phyloP scores from a whole-genome alignment of 768 basidiomycete genomes.

The Hygrocybe punicea region DNA sequence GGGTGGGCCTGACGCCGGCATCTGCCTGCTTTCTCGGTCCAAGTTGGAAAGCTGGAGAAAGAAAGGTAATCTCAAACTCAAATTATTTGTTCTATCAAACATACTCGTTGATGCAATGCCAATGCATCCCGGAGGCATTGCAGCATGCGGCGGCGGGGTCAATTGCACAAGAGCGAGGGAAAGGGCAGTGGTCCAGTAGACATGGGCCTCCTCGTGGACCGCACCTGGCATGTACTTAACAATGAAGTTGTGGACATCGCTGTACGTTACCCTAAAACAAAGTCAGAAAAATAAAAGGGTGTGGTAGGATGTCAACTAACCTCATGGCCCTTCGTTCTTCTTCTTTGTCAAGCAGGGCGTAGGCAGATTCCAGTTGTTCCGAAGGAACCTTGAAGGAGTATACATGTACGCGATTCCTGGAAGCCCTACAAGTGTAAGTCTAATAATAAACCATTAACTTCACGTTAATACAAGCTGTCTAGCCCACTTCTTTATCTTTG shows the following conservation, averaged over 20 bases:
- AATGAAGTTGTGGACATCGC: slow-evolving; percentile 19
- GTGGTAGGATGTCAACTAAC: slow-evolving; percentile 12
- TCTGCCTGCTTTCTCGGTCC: slow-evolving; percentile 16
- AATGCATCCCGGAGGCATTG: not conserved
- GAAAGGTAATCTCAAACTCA: slow-evolving; percentile 1
- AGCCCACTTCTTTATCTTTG: slow-evolving; percentile 13
- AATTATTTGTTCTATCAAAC: slow-evolving; percentile 8
- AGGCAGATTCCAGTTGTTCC: slow-evolving; percentile 3
- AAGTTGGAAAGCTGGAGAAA: slow-evolving; percentile 16
- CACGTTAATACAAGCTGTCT: not conserved
- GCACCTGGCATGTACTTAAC: slow-evolving; percentile 16
- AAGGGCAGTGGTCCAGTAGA: slow-evolving; percentile 1
- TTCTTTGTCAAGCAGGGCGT: slow-evolving; percentile 1
- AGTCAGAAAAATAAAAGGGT: slow-evolving; percentile 7
- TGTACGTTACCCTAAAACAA: slow-evolving; percentile 19
- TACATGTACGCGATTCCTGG: slow-evolving; percentile 5
- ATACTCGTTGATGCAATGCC: slow-evolving; percentile 9
- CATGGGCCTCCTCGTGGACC: slow-evolving; percentile 10
- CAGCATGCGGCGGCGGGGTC: not conserved
- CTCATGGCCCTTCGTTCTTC: slow-evolving; percentile 6
- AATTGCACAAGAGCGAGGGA: not conserved
- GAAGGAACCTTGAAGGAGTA: slow-evolving; percentile 7
- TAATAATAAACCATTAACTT: slow-evolving; percentile 6
- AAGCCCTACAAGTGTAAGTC: slow-evolving; percentile 5
- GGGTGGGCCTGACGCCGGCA: slow-evolving; percentile 6